Evolutionary conservation across 495 filamentous ascomycete genomes (phyloP).

Genomic region (Xylaria scruposa): DNA sequence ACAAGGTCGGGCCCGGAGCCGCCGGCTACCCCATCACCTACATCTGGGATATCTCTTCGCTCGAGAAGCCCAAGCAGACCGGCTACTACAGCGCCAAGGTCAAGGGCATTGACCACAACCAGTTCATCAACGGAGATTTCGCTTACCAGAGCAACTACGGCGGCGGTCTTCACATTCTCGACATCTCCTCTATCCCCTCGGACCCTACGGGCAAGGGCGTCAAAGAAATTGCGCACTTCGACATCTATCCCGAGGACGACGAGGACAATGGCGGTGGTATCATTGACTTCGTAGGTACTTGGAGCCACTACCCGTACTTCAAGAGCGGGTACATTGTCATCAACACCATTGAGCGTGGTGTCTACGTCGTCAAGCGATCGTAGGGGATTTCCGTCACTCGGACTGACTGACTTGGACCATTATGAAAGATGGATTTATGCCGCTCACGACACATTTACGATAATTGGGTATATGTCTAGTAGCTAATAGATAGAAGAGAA

Average conservation of each 20-base stretch:
- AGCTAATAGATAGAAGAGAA: constrained; percentile 16
- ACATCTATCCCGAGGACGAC: constrained; percentile 68
- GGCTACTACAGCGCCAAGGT: constrained; percentile 58
- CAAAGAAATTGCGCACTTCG: constrained; percentile 63
- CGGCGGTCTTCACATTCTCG: constrained; percentile 62
- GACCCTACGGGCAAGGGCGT: constrained; percentile 62
- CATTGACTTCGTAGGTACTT: constrained; percentile 63
- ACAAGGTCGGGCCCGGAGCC: constrained; percentile 51
- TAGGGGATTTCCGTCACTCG: background rate
- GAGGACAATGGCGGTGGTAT: constrained; percentile 49
- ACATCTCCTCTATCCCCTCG: constrained; percentile 57
- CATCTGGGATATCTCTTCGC: constrained; percentile 64
- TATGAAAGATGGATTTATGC: constrained; percentile 6
- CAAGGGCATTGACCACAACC: constrained; percentile 66
- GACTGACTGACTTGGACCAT: background rate
- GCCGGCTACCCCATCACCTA: constrained; percentile 57
- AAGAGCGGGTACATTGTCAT: constrained; percentile 62
- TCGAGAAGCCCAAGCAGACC: constrained; percentile 59
- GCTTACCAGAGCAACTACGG: constrained; percentile 67
- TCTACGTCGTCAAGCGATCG: constrained; percentile 56
- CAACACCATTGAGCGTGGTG: constrained; percentile 67
- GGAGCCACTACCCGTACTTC: constrained; percentile 64
- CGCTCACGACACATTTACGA: constrained; percentile 5
- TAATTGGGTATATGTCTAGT: constrained; percentile 24
- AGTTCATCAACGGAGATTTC: constrained; percentile 61